Evolutionary conservation across 2,329 filamentous ascomycete species (phyloP), one percentile per base, ranked within the genome.

Genomic region (Aspergillus sp.): DNA sequence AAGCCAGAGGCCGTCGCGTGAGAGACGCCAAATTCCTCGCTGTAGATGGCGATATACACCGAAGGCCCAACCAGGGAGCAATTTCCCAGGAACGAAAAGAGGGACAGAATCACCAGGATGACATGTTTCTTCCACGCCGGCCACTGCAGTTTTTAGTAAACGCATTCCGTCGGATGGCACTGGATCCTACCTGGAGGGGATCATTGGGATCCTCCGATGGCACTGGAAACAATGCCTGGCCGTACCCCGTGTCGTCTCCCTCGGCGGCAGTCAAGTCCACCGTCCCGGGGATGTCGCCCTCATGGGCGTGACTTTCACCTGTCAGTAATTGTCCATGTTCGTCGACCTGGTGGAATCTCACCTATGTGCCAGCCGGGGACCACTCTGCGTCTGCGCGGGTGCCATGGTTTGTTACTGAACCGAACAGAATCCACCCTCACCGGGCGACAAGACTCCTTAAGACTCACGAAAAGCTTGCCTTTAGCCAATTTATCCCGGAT

Each of bases 151-250:
- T 9, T 10, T 42, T 17, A 19, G 40, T 21, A 9, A 19, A 4
- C 19, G 7, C 40, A 17, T 17, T 42, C 19, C 17, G 21, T 7
- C 5, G 11, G 3, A 5, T 17, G n/a, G 7, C 44, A 34, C 20
- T 13, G 25, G 20, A 13, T 19, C 60, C 45, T 67, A 77, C 75
- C 63, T 78, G 78, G 9, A 84, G 71, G 6, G 82, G 82, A 62
- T 85, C 82, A 54, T 85, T 85, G 1, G 82, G 82, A 58, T 85
- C 82, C 50, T 83, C 77, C 1, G 81, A 79, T 2, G 83, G 82
- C 1, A 85, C 82, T 1, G 83, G 82, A 58, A 80, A 85, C 3
- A 85, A 72, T 2, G 83, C 82, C 63, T 85, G 82, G 19, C 83
- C 83, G 53, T 82, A 81, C 0, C 72, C 81, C 1, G 81, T 81